phyloP scores from a whole-genome alignment of 2,329 filamentous ascomycete genomes.

The Cordyceps cicadae region DNA sequence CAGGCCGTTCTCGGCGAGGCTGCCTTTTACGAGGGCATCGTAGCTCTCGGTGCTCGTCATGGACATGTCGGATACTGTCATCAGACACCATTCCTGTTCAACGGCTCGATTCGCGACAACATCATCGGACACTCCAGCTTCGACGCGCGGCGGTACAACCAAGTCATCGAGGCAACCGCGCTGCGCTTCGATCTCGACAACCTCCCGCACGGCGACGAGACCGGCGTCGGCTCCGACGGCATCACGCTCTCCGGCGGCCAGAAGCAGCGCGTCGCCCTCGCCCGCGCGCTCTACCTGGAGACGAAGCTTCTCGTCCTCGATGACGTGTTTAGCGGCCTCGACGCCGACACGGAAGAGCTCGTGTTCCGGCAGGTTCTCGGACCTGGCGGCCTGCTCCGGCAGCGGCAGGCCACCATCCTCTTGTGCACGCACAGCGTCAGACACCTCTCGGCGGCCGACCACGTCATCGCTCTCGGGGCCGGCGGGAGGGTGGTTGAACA shows the following conservation, averaged over 20 bases:
- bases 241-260: constrained; percentile 37
- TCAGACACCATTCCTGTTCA: background rate
- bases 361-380: constrained; percentile 8
- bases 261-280: constrained; percentile 18
- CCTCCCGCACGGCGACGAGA: constrained; percentile 28
- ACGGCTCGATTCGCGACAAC: constrained; percentile 19
- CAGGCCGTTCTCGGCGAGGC: background rate
- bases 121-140: constrained; percentile 28
- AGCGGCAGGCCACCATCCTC: constrained; percentile 31
- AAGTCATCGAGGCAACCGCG: constrained; percentile 27
- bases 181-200: constrained; percentile 23
- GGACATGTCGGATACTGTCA: background rate
- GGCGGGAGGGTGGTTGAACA: constrained; percentile 34
- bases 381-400: constrained; percentile 25
- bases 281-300: constrained; percentile 25
- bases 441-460: constrained; percentile 30
- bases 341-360: constrained; percentile 23
- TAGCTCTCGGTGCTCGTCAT: background rate
- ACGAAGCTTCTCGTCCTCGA: constrained; percentile 25
- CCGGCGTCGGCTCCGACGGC: constrained; percentile 32
- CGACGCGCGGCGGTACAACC: constrained; percentile 24
- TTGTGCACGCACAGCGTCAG: constrained; percentile 28
- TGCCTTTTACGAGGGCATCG: background rate
- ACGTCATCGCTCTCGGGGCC: constrained; percentile 38
- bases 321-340: constrained; percentile 29